Evolutionary conservation across 257 asterid species (phyloP), one percentile per base, ranked within the genome.

Genomic region (Mentha longifolia): DNA sequence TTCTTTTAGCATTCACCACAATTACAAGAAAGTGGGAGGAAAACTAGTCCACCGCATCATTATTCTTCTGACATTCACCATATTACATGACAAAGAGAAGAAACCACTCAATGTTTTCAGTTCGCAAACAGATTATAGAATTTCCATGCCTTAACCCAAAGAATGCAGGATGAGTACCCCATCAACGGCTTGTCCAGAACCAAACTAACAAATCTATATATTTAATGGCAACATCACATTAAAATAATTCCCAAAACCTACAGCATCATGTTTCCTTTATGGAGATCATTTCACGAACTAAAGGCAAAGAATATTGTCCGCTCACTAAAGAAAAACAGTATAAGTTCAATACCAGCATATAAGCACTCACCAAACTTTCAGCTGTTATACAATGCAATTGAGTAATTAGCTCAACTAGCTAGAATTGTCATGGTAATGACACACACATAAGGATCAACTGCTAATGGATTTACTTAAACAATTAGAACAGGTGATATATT

Each of bases 211-310:
- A 41, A 47, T 14, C 70, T 57, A 39, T 57, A 52, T 59, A 65
- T 57, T n/a, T 46, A 46, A 61, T 45, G 31, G 50, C 58, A 67
- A 68, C 43, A 45, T 56, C 50, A 57, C 67, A 14, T 6, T 42
- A 72, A 64, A 65, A 54, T 25, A 54, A 63, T 41, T 33, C 76
- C 52, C 31, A 61, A n/a, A 67, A n/a, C 45, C 35, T 35, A 67
- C 47, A 35, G 17, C 62, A 58, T 66, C 3, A 35, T 33, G 56
- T 15, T 47, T 58, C 43, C 41, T 14, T 47, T 10, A 13, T 14
- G 19, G 31, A 49, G 61, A 67, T 28, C 68, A 50, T 17, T 33
- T 46, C 28, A 43, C 49, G 30, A 70, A 61, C 68, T 39, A 73
- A 25, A 51, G 47, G 47, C 33, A 50, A 55, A 19, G 67, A 22